Evolutionary conservation across 202 grass and related monocot species (phyloP).

Genomic region (Brachypodium distachyon): DNA sequence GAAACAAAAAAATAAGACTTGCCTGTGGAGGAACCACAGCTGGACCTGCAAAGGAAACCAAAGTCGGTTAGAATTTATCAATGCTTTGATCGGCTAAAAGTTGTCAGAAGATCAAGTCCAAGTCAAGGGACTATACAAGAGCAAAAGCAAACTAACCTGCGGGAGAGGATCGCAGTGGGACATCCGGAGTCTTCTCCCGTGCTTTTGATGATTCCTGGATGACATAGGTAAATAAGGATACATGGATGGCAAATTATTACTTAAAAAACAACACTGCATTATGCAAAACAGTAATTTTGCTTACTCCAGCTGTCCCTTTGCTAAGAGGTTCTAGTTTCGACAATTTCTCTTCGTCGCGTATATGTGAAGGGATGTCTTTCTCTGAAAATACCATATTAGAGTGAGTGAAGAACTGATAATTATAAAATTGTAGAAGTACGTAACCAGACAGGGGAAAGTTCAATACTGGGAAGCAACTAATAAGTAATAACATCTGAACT

Average conservation of each 20-base stretch:
- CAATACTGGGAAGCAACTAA: not conserved
- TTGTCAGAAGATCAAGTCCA: not conserved
- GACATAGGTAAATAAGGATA: constrained; percentile 20
- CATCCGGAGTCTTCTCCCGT: constrained; percentile 32
- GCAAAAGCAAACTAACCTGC: constrained; percentile 38
- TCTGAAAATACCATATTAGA: constrained; percentile 40
- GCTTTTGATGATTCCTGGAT: constrained; percentile 59
- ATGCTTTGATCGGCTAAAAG: not conserved
- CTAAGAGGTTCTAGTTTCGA: constrained; percentile 48
- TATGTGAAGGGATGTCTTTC: constrained; percentile 88
- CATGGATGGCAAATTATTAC: not conserved
- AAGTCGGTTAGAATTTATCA: constrained; percentile 5
- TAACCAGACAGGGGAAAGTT: not conserved
- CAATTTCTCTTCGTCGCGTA: constrained; percentile 63
- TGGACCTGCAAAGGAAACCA: constrained; percentile 35
- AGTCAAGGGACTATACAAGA: not conserved
- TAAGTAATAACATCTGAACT: constrained; percentile 12
- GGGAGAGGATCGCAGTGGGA: constrained; percentile 11
- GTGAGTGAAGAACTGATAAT: not conserved
- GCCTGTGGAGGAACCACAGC: constrained; percentile 37
- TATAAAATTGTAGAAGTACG: constrained; percentile 7
- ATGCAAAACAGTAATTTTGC: constrained; percentile 1
- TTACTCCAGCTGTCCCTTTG: constrained; percentile 61
- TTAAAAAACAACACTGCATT: not conserved
- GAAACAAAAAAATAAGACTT: not conserved